Conservation (phyloP, 768 basidiomycete genomes). For the Boletus sp. region DNA sequence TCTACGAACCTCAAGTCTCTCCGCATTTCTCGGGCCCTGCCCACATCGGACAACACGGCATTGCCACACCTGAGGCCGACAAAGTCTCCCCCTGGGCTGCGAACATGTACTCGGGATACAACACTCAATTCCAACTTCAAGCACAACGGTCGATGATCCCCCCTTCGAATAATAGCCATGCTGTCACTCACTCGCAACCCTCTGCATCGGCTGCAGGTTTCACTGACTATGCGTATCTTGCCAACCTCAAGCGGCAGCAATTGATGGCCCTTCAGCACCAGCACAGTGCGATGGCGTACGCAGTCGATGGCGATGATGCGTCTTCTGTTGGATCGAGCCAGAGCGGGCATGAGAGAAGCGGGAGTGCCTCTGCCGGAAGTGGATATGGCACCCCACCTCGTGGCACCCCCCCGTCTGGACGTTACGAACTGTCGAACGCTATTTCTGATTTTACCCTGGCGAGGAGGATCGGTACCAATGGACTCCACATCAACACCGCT, state of each 20-base stretch:
- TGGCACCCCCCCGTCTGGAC: slow-evolving; percentile 26
- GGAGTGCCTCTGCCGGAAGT: slow-evolving; percentile 35
- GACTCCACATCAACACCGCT: slow-evolving; percentile 26
- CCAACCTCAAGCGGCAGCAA: slow-evolving; percentile 28
- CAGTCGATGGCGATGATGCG: slow-evolving; percentile 37
- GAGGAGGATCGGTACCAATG: slow-evolving; percentile 24
- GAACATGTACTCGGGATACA: slow-evolving; percentile 29
- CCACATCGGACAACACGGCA: slow-evolving; percentile 22
- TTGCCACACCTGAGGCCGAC: slow-evolving; percentile 19
- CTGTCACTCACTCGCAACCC: slow-evolving; percentile 19
- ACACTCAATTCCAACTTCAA: slow-evolving; percentile 25
- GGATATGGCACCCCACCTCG: slow-evolving; percentile 32
- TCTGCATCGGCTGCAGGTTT: slow-evolving; percentile 10
- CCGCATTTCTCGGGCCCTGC: slow-evolving; percentile 26
- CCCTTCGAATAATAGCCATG: slow-evolving; percentile 41
- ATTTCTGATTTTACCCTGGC: slow-evolving; percentile 23
- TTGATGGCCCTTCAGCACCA: slow-evolving; percentile 33
- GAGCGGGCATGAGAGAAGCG: slow-evolving; percentile 33
- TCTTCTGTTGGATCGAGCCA: slow-evolving; percentile 38
- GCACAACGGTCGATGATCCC: slow-evolving; percentile 39
- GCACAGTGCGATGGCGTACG: slow-evolving; percentile 20
- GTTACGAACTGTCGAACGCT: slow-evolving; percentile 36
- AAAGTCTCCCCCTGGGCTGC: slow-evolving; percentile 32
- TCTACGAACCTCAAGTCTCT: slow-evolving; percentile 40
- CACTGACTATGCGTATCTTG: slow-evolving; percentile 23